Evolutionary conservation across 345 rosid species (phyloP).

Genomic region (Ceriops tagal): DNA sequence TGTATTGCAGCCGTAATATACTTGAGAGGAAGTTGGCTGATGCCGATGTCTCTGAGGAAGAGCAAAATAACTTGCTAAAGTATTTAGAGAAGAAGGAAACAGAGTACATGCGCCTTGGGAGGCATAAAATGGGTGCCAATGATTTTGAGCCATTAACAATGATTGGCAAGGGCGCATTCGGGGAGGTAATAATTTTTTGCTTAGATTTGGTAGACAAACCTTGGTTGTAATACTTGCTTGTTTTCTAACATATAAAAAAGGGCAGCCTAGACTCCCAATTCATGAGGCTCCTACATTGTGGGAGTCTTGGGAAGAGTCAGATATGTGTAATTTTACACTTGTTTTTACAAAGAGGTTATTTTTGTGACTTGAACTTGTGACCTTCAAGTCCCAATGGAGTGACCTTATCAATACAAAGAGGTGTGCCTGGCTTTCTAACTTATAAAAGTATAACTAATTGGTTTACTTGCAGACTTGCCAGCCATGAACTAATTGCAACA

Average conservation of each 20-base stretch:
- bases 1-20: conserved; percentile 64
- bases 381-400: no score
- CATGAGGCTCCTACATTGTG: no score
- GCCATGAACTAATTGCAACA: neutral
- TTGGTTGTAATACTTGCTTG: neutral
- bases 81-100: conserved; percentile 92
- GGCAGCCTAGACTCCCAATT: no score
- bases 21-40: conserved; percentile 97
- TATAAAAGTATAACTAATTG: neutral
- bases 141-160: conserved; percentile 97
- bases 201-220: no score
- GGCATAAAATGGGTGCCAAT: conserved; percentile 99
- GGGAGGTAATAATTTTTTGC: conserved; percentile 57
- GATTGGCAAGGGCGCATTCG: conserved; percentile 99
- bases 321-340: no score
- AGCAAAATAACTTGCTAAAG: conserved; percentile 75
- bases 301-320: no score
- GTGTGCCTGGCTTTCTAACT: no score
- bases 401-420: no score
- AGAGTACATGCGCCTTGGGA: conserved; percentile 91
- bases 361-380: no score
- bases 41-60: conserved; percentile 95
- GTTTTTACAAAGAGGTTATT: no score
- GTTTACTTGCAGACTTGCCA: neutral
- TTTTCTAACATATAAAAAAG: neutral